These are phyloP conservation scores for Sugiyamaella japonica DNA, from an alignment of 1,139 yeast genomes.

Conservation along the genomic window DNA sequence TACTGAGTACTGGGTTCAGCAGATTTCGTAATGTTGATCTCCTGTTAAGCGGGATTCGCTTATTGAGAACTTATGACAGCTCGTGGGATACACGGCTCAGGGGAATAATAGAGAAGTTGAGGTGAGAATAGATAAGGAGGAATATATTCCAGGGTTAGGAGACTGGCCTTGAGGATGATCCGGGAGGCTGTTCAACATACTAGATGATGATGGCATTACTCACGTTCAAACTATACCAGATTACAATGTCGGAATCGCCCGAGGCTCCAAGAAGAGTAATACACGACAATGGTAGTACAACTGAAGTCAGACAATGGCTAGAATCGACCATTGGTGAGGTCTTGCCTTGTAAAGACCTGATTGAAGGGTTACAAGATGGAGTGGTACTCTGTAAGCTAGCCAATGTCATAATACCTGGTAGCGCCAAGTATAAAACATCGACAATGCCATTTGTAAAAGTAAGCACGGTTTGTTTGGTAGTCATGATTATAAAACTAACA, in stretches of 20 bases:
- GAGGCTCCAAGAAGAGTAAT: slow-evolving; percentile 24
- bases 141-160: too few relatives aligned
- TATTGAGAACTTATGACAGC: too few relatives aligned
- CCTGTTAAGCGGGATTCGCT: too few relatives aligned
- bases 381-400: slow-evolving; percentile 56
- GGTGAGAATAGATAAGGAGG: too few relatives aligned
- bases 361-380: slow-evolving; percentile 65
- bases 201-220: not conserved
- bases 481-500: not conserved
- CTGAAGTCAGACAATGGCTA: slow-evolving; percentile 35
- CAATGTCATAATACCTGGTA: slow-evolving; percentile 41
- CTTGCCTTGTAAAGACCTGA: slow-evolving; percentile 38
- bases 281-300: slow-evolving; percentile 28
- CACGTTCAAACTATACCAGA: not conserved
- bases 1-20: too few relatives aligned
- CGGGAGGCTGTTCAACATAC: too few relatives aligned
- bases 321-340: slow-evolving; percentile 30
- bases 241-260: slow-evolving; percentile 7
- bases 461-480: not conserved
- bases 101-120: too few relatives aligned
- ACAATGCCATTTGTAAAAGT: slow-evolving; percentile 74
- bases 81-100: too few relatives aligned
- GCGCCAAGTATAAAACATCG: slow-evolving; percentile 60
- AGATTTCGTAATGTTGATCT: too few relatives aligned
- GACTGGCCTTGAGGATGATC: too few relatives aligned